A percentile compares a stretch with the other conserved stretches of the same genome.
These are phyloP conservation scores for Lumnitzera racemosa DNA, from an alignment of 345 rosid genomes.

Conservation along the genomic window DNA sequence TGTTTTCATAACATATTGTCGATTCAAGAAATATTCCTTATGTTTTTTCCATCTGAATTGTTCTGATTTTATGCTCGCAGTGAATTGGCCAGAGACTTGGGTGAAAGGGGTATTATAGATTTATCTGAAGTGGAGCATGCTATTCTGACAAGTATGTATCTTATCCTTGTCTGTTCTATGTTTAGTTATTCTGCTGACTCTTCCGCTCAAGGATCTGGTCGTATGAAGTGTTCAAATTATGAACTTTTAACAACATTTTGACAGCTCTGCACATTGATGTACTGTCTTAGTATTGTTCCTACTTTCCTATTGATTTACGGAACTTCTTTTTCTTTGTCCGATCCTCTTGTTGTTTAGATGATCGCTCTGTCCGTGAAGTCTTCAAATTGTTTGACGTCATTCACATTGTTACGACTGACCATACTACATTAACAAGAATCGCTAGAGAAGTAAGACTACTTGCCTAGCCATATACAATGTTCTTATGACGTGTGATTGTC, in stretches of 20 bases:
- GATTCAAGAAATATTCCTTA: neutral
- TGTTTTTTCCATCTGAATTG: neutral
- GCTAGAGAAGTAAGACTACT: constrained; percentile 58
- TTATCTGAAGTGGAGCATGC: constrained; percentile 78
- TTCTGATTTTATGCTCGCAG: constrained; percentile 30
- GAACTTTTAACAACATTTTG: no score
- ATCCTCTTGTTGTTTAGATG: constrained; percentile 28
- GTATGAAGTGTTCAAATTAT: no score
- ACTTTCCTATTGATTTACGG: neutral
- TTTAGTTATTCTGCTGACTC: neutral
- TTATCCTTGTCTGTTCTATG: constrained; percentile 3
- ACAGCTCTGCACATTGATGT: no score
- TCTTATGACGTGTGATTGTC: neutral
- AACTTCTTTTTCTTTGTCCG: neutral
- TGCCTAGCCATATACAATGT: neutral
- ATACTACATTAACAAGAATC: constrained; percentile 68
- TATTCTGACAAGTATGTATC: constrained; percentile 53
- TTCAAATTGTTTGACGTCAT: constrained; percentile 88
- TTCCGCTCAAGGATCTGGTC: neutral
- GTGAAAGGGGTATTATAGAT: constrained; percentile 51
- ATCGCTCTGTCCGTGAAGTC: constrained; percentile 67
- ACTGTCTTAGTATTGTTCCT: neutral
- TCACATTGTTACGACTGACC: constrained; percentile 80
- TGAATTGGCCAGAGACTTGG: constrained; percentile 77
- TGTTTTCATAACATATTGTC: no score